phyloP scores from a whole-genome alignment of 805 yeast genomes.

The Ogataea henricii region DNA sequence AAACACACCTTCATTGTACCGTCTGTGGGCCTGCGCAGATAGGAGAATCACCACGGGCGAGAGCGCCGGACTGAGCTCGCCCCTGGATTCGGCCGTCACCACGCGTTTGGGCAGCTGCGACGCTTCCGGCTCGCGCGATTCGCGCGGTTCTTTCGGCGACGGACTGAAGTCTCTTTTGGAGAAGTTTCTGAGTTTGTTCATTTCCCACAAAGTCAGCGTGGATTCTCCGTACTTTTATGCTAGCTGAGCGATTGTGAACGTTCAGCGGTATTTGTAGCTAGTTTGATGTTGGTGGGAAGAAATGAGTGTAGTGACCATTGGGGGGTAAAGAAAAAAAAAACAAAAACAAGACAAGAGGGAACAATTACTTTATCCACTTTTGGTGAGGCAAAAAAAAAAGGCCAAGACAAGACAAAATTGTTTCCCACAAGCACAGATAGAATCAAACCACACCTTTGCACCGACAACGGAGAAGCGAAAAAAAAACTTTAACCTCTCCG shows the following conservation, averaged over 20 bases:
- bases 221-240: background rate
- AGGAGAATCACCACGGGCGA: constrained; percentile 74
- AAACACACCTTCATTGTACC: constrained; percentile 75
- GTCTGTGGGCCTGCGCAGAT: constrained; percentile 72
- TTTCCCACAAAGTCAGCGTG: constrained; percentile 4
- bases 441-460: background rate
- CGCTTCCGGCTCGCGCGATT: background rate
- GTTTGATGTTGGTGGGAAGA: too few relatives aligned
- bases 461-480: background rate
- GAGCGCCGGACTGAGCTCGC: constrained; percentile 42
- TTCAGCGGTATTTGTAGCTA: too few relatives aligned
- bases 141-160: constrained; percentile 15
- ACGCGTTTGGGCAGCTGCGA: constrained; percentile 19
- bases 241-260: background rate
- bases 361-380: background rate
- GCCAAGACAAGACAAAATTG: background rate
- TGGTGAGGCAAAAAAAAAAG: background rate
- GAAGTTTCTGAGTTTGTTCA: constrained; percentile 30
- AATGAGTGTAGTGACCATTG: too few relatives aligned
- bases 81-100: constrained; percentile 32
- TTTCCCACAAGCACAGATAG: background rate
- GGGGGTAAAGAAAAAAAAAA: background rate
- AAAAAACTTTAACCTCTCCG: background rate
- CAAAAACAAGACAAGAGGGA: background rate
- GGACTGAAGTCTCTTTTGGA: constrained; percentile 21